These are phyloP conservation scores for Aureobasidium sp. DNA, from an alignment of 2,329 filamentous ascomycete species.

Conservation along the genomic window DNA sequence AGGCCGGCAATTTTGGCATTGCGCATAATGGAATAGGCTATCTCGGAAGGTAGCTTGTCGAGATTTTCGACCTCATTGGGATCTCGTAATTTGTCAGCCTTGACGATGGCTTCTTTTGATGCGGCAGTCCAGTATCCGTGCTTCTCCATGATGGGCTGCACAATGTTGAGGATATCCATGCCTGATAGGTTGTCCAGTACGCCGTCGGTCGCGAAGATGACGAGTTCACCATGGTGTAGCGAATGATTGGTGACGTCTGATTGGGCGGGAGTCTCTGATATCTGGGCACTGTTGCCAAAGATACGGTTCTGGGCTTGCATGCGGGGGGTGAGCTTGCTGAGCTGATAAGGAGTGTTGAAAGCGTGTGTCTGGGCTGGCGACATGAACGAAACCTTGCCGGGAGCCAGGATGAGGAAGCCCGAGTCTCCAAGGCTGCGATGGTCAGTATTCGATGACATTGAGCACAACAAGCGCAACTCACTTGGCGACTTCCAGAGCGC, in stretches of 20 bases:
- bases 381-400: conserved; percentile 75
- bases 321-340: conserved; percentile 75
- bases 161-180: conserved; percentile 75
- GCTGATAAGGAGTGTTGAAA: conserved; percentile 95
- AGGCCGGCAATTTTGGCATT: conserved; percentile 80
- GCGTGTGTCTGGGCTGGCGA: conserved; percentile 87
- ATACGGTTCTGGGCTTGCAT: conserved; percentile 71
- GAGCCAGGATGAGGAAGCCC: conserved; percentile 77
- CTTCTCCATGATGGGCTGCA: conserved; percentile 59
- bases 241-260: conserved; percentile 69
- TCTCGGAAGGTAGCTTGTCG: conserved; percentile 49
- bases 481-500: conserved; percentile 80
- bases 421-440: conserved; percentile 67
- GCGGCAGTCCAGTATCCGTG: conserved; percentile 24
- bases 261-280: conserved; percentile 77
- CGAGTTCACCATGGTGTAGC: conserved; percentile 81
- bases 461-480: conserved; percentile 20
- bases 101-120: conserved; percentile 1
- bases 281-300: conserved; percentile 62
- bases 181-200: conserved; percentile 94
- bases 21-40: conserved; percentile 70
- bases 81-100: conserved; percentile 9
- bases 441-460: not conserved
- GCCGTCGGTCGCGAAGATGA: conserved; percentile 91
- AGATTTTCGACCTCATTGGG: not conserved